Conservation (phyloP, 441 rosid genomes). For the Viola pubescens region DNA sequence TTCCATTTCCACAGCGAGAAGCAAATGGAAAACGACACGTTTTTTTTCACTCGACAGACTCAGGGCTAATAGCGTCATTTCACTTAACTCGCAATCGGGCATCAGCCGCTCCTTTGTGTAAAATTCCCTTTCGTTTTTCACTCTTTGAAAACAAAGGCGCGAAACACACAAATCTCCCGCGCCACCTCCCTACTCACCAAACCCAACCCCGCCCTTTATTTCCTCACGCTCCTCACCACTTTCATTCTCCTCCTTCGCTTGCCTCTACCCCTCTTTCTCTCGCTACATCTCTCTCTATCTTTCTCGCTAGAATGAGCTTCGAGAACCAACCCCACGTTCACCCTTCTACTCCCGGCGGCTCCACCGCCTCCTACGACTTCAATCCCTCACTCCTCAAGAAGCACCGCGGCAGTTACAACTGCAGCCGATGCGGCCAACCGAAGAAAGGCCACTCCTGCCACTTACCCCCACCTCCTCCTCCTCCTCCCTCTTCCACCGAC, state of each 20-base stretch:
- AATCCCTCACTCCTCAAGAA: constrained; percentile 30
- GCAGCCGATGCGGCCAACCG: constrained; percentile 90
- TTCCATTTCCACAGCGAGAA: neutral
- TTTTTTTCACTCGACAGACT: neutral
- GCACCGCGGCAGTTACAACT: constrained; percentile 83
- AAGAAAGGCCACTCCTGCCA: constrained; percentile 81
- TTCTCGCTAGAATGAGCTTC: neutral
- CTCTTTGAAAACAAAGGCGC: constrained; percentile 43
- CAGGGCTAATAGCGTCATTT: neutral
- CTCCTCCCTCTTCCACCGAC: constrained; percentile 23
- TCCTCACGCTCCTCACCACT: neutral
- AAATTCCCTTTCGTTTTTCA: neutral
- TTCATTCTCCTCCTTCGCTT: neutral
- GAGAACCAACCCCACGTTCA: constrained; percentile 33
- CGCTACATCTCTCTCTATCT: constrained; percentile 15
- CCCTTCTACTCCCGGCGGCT: constrained; percentile 34
- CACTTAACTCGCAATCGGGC: no score
- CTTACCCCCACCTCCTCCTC: constrained; percentile 17
- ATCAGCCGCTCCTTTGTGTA: neutral
- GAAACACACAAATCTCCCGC: constrained; percentile 58
- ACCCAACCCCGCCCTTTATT: neutral
- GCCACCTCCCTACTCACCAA: constrained; percentile 15
- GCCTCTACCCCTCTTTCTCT: neutral
- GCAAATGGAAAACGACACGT: neutral
- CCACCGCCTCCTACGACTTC: constrained; percentile 37